phyloP scores from a whole-genome alignment of 257 asterid genomes.

The Solanum virginianum region DNA sequence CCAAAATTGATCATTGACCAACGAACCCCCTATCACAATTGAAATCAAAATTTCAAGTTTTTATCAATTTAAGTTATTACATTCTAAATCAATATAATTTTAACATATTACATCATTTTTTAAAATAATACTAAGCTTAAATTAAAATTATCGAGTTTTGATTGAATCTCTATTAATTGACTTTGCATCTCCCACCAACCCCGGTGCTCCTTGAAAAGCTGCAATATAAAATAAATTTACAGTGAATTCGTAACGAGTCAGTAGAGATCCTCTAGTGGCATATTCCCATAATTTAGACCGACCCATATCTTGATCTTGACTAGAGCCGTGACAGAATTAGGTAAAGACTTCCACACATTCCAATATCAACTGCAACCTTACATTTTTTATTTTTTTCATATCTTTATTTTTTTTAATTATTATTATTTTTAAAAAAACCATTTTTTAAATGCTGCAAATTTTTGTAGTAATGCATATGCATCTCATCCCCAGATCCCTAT shows the following conservation, averaged over 20 bases:
- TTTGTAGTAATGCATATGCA: constrained; percentile 12
- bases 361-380: constrained; percentile 31
- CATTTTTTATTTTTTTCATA: background rate
- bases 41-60: too few species aligned
- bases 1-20: background rate
- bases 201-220: too few species aligned
- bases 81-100: too few species aligned
- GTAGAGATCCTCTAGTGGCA: too few species aligned
- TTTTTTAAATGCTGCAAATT: background rate
- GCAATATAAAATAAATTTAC: too few species aligned
- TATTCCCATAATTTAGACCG: background rate
- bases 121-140: too few species aligned
- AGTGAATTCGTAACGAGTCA: too few species aligned
- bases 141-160: background rate
- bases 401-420: background rate
- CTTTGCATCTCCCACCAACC: too few species aligned
- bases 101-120: rapidly evolving
- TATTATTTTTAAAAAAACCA: background rate
- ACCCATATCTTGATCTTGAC: background rate
- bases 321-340: background rate
- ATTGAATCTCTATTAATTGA: background rate
- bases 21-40: background rate
- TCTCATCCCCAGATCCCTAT: background rate
- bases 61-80: too few species aligned
- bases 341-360: constrained; percentile 30